Evolutionary conservation across 1,284 basidiomycete genomes (phyloP), one percentile per base, ranked within the genome.

Genomic region (Amylostereum chailletii): DNA sequence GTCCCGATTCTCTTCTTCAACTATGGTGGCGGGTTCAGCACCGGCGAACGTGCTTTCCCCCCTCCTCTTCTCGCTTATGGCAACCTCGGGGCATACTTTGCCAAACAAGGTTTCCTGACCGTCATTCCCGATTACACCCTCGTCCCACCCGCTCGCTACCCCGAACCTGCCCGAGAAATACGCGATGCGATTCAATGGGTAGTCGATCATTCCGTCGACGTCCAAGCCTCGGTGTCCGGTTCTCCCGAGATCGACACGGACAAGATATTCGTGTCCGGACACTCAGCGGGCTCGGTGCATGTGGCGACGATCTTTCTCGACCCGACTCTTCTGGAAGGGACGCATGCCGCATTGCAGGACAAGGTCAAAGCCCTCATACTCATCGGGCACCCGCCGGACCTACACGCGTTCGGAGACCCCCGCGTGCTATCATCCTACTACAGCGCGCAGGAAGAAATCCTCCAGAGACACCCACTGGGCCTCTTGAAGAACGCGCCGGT

Each of bases 1-100:
- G 66, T 69, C 0, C 78, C 79, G 0, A 66, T 83, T 26, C 61
- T 86, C 19, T 76, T 54, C 47, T 56, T 52, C 39, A 43, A 52
- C 1, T 51, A 52, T 34, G 55, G 55, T n/a, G 55, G 55, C 37
- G 53, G 53, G 8, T 54, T 54, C 36, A 30, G 44, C 11, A 26
- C 26, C 3, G 55, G 55, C 9, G 36, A 34, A 19, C 47, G 51
- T 31, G 19, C 31, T 8, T 26, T 32, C 84, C 38, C 46, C 8
- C 34, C 59, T 74, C 32, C 58, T 34, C 50, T 41, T 10, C 40
- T 52, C 42, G 7, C 45, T 10, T 54, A 45, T 34, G 51, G 41
- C 31, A 52, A 52, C 39, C 33, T 56, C 2, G 53, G 53, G 29
- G 53, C 55, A 5, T 54, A 50, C 46, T 54, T 52, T 34, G 55